Conservation (phyloP, 768 basidiomycete species). For the Rhodocollybia butyracea region DNA sequence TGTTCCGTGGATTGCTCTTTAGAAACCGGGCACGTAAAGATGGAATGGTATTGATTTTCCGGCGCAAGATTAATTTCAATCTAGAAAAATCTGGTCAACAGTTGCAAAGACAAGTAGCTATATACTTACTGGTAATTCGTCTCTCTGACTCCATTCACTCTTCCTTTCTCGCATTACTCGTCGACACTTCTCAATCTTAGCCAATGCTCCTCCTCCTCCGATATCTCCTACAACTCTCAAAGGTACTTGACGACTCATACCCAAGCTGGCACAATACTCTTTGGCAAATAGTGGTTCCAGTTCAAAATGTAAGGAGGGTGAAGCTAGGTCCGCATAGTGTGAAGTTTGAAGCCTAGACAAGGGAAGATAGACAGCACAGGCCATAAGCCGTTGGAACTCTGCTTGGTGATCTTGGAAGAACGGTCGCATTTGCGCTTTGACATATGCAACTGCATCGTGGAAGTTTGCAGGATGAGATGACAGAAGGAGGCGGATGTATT, state of each 20-base stretch:
- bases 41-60: conserved; percentile 91
- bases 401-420: conserved; percentile 59
- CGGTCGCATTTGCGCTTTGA: conserved; percentile 57
- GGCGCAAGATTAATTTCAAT: conserved; percentile 90
- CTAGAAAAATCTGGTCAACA: conserved; percentile 35
- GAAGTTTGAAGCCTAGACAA: conserved; percentile 60
- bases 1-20: conserved; percentile 92
- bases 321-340: conserved; percentile 73
- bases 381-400: conserved; percentile 70
- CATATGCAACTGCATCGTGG: conserved; percentile 68
- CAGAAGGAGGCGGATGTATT: conserved; percentile 79
- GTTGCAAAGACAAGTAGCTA: neutral
- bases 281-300: conserved; percentile 81
- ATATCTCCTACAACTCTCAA: conserved; percentile 89
- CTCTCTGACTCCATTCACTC: conserved; percentile 87
- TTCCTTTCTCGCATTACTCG: conserved; percentile 91
- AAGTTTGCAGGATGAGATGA: conserved; percentile 57
- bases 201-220: conserved; percentile 87
- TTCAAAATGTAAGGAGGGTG: conserved; percentile 69
- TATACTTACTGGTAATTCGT: conserved; percentile 78
- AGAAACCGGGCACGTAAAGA: conserved; percentile 96
- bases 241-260: conserved; percentile 87
- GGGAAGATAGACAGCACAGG: conserved; percentile 70
- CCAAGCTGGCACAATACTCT: conserved; percentile 84
- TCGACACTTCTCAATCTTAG: conserved; percentile 90